A percentile compares a stretch with the other conserved stretches of the same genome.
phyloP scores from a whole-genome alignment of 208 protist genomes.

The Trypanosoma avium region DNA sequence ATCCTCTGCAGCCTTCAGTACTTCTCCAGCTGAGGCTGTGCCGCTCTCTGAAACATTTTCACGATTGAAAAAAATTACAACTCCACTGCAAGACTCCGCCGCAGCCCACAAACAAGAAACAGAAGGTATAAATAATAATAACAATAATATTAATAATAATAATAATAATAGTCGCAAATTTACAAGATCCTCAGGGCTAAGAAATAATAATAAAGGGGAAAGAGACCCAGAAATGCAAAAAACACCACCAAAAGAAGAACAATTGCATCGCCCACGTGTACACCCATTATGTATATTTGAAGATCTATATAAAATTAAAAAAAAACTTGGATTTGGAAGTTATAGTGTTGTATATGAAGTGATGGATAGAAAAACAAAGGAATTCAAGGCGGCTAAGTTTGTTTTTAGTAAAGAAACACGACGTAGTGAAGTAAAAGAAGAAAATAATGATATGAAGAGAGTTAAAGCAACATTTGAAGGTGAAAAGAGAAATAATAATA shows the following conservation, averaged over 20 bases:
- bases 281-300: constrained; percentile 14
- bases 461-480: too few relatives aligned
- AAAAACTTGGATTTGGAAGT: constrained; percentile 10
- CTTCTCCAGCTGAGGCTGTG: neutral
- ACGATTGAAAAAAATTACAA: neutral
- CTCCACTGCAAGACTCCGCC: neutral
- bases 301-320: constrained; percentile 10
- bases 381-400: constrained; percentile 26
- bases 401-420: constrained; percentile 7
- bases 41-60: neutral
- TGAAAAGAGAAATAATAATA: neutral
- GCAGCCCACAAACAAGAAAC: too few relatives aligned
- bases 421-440: neutral
- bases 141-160: too few relatives aligned
- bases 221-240: neutral
- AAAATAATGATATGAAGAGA: neutral
- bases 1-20: neutral
- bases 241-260: too few relatives aligned
- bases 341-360: constrained; percentile 28
- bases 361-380: constrained; percentile 11
- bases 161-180: too few relatives aligned
- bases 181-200: too few relatives aligned
- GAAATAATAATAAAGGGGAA: too few relatives aligned
- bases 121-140: neutral
- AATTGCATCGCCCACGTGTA: too few relatives aligned